phyloP scores from a whole-genome alignment of 192 early-diverging fungal genomes.

The Helicostylum pulchrum region DNA sequence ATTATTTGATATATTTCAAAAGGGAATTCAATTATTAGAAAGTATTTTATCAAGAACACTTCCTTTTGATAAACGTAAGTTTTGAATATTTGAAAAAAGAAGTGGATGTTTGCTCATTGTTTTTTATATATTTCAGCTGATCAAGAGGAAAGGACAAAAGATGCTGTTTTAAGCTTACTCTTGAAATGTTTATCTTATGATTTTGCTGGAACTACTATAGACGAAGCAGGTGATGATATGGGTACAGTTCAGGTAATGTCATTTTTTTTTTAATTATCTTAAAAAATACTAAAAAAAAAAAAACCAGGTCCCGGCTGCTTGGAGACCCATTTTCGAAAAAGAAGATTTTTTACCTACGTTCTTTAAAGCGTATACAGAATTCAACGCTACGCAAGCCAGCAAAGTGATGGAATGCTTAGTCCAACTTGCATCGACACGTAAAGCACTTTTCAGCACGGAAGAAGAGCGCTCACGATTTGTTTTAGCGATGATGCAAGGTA shows the following conservation, averaged over 20 bases:
- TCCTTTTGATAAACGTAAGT: constrained; percentile 41
- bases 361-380: constrained; percentile 64
- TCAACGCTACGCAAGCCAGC: constrained; percentile 50
- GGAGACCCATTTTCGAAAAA: constrained; percentile 75
- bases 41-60: constrained; percentile 32
- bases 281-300: not conserved
- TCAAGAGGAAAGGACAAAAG: constrained; percentile 36
- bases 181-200: constrained; percentile 72
- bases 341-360: constrained; percentile 66
- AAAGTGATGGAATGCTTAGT: constrained; percentile 79
- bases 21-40: constrained; percentile 37
- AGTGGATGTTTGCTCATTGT: no score
- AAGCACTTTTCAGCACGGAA: constrained; percentile 72
- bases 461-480: constrained; percentile 69
- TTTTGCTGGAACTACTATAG: constrained; percentile 72
- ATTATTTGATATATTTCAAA: constrained; percentile 31
- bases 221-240: constrained; percentile 76
- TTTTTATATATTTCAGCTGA: constrained; percentile 21
- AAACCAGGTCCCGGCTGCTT: constrained; percentile 65
- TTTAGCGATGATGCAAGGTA: constrained; percentile 64
- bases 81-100: not conserved
- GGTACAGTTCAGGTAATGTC: constrained; percentile 55
- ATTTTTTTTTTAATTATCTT: no score
- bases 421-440: constrained; percentile 76
- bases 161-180: constrained; percentile 58